A percentile compares a stretch with the other conserved stretches of the same genome.
These are phyloP conservation scores for Camillea tinctor DNA, from an alignment of 2,329 filamentous ascomycete genomes.

Conservation along the genomic window DNA sequence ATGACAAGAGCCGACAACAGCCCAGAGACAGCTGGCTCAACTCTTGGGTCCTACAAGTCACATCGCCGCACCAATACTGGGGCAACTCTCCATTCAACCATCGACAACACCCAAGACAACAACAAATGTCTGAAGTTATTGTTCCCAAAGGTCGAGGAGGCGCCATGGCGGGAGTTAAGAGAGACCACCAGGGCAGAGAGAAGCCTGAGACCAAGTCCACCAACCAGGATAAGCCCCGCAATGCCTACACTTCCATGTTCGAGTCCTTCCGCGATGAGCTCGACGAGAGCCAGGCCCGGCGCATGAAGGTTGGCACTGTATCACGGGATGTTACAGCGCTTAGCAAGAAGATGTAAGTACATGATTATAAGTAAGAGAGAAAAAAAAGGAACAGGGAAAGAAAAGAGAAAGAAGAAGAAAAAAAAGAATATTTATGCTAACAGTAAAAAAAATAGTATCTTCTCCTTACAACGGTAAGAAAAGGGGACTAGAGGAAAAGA, in stretches of 20 bases:
- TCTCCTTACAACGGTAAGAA: constrained; percentile 73
- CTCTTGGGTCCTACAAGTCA: background rate
- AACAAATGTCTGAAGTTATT: constrained; percentile 24
- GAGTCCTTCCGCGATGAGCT: constrained; percentile 81
- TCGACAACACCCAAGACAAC: background rate
- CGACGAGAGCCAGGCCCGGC: constrained; percentile 90
- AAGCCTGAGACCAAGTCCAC: constrained; percentile 34
- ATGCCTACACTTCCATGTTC: constrained; percentile 72
- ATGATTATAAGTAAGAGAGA: background rate
- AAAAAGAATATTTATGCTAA: constrained; percentile 3
- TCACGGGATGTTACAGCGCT: constrained; percentile 89
- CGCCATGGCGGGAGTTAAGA: constrained; percentile 47
- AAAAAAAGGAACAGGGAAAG: background rate
- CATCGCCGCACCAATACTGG: background rate
- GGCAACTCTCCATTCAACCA: background rate
- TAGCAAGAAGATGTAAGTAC: constrained; percentile 89
- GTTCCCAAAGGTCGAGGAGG: constrained; percentile 26
- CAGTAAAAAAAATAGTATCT: constrained; percentile 64
- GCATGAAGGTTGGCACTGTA: constrained; percentile 85
- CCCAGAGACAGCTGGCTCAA: background rate
- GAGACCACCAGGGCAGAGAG: constrained; percentile 52
- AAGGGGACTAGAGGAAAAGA: too few relatives aligned
- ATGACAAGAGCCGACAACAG: background rate
- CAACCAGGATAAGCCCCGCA: constrained; percentile 35
- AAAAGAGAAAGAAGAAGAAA: too few relatives aligned